Conservation (phyloP, 352 stramenopile species). For the Phytopythium chamaehyphon region DNA sequence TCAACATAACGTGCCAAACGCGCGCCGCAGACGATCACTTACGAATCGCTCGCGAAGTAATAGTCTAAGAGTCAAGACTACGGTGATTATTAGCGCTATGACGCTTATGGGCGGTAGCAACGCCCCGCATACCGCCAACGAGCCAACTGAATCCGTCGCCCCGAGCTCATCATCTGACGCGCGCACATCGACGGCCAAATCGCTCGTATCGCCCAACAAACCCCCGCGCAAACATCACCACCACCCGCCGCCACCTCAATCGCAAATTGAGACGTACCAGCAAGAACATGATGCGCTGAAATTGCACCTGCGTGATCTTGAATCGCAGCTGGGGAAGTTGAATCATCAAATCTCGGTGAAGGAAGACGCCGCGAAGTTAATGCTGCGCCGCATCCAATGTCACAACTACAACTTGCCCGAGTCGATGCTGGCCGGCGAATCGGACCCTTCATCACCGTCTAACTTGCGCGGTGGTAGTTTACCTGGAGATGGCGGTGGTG, state of each 20-base stretch:
- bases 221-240: constrained; percentile 1
- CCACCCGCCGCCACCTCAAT: neutral
- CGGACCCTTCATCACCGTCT: constrained; percentile 42
- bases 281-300: constrained; percentile 43
- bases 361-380: constrained; percentile 50
- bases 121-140: neutral
- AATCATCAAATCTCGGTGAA: constrained; percentile 65
- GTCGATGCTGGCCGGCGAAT: constrained; percentile 37
- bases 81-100: constrained; percentile 59
- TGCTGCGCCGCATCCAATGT: constrained; percentile 60
- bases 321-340: constrained; percentile 56
- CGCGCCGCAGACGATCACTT: constrained; percentile 47
- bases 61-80: constrained; percentile 52
- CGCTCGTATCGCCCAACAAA: neutral
- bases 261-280: constrained; percentile 1
- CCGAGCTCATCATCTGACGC: neutral
- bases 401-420: constrained; percentile 85
- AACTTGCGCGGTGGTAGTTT: constrained; percentile 18
- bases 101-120: constrained; percentile 33
- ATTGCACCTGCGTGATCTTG: constrained; percentile 46
- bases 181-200: neutral
- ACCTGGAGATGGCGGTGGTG: constrained; percentile 8
- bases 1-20: constrained; percentile 32
- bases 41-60: constrained; percentile 63
- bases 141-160: too few species aligned